These are phyloP conservation scores for Polygonum aviculare DNA, from an alignment of 148 eudicot species.

Conservation along the genomic window DNA sequence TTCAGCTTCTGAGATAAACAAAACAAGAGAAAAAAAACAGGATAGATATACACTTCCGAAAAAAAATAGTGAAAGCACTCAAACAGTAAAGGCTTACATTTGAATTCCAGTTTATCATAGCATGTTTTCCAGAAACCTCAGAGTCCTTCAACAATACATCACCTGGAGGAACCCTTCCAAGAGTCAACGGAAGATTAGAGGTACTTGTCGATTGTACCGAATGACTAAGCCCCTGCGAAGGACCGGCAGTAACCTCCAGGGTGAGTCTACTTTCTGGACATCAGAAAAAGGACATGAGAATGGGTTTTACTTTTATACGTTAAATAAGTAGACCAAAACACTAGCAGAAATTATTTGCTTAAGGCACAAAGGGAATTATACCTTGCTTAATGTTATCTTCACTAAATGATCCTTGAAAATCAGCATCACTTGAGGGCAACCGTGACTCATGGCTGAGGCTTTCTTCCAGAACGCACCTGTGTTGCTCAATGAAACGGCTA, in stretches of 20 bases:
- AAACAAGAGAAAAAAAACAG: background rate
- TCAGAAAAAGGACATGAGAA: background rate
- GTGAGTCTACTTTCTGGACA: background rate
- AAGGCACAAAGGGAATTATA: slow-evolving; percentile 22
- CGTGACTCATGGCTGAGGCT: slow-evolving; percentile 26
- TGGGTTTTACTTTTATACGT: background rate
- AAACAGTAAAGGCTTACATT: background rate
- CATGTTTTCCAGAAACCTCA: background rate
- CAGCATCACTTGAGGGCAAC: slow-evolving; percentile 24
- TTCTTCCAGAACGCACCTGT: slow-evolving; percentile 29
- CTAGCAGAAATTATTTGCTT: background rate
- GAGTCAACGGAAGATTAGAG: background rate
- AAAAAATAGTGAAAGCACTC: background rate
- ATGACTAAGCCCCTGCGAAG: background rate
- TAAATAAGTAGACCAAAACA: background rate
- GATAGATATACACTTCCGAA: background rate
- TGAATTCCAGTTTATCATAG: background rate
- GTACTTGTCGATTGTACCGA: background rate
- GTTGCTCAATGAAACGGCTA: slow-evolving; percentile 31
- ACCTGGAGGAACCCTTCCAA: slow-evolving; percentile 1
- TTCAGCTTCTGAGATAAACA: background rate
- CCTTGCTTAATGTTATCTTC: slow-evolving; percentile 28
- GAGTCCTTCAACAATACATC: background rate
- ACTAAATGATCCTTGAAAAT: slow-evolving; percentile 20
- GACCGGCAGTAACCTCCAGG: slow-evolving; percentile 4